phyloP scores from a whole-genome alignment of 1,139 yeast species.

The Hyphopichia fennica region DNA sequence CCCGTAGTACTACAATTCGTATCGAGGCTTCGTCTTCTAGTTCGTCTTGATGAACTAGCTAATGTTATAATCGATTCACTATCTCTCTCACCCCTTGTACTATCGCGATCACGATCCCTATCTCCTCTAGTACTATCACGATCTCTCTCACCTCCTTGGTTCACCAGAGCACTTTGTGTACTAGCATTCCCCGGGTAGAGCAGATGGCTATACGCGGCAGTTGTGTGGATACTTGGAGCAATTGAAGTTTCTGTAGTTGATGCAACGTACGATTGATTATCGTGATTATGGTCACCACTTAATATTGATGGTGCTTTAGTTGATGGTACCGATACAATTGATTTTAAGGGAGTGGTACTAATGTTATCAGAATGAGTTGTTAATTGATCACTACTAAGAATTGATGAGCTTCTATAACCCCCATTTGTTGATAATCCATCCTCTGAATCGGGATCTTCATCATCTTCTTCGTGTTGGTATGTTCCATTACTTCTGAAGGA shows the following conservation, averaged over 20 bases:
- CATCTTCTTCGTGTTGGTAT: constrained; percentile 8
- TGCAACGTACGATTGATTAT: constrained; percentile 38
- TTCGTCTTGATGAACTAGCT: constrained; percentile 52
- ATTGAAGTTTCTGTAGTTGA: constrained; percentile 57
- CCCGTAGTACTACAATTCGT: constrained; percentile 63
- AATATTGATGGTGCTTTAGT: constrained; percentile 44
- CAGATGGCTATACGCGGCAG: background rate
- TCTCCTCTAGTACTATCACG: background rate
- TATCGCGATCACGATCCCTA: background rate
- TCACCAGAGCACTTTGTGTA: background rate
- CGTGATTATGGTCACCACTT: constrained; percentile 35
- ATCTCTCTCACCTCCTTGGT: background rate
- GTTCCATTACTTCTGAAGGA: constrained; percentile 6
- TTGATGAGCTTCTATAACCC: background rate
- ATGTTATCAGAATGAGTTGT: constrained; percentile 29
- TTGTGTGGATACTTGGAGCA: constrained; percentile 37
- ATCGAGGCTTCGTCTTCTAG: constrained; percentile 53
- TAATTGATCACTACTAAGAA: constrained; percentile 15
- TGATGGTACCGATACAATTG: constrained; percentile 50
- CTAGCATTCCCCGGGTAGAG: constrained; percentile 4
- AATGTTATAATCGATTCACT: constrained; percentile 56
- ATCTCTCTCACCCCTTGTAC: constrained; percentile 32
- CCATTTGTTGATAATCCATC: constrained; percentile 4
- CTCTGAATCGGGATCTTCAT: constrained; percentile 5
- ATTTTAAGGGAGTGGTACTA: constrained; percentile 54